These are phyloP conservation scores for Physcomitrium patens DNA, from an alignment of 225 moss, liverwort and hornwort species.

Conservation along the genomic window DNA sequence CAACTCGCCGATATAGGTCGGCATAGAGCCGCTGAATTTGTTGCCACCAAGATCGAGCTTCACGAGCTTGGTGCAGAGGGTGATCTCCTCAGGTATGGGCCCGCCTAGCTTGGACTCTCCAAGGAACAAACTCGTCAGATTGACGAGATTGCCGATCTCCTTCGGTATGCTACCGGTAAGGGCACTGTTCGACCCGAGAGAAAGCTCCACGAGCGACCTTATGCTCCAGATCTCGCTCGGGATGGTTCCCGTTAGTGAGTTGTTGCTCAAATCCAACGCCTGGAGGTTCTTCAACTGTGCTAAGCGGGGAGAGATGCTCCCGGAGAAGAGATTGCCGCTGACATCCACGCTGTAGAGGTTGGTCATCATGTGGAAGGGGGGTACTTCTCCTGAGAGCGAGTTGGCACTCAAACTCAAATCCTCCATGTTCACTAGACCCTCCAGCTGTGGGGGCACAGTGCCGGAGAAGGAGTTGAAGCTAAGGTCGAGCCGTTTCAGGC, in stretches of 20 bases:
- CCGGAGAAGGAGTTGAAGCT: conserved; percentile 59
- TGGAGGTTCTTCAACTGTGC: conserved; percentile 53
- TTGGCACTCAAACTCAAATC: conserved; percentile 48
- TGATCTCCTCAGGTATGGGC: conserved; percentile 62
- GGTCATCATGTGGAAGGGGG: conserved; percentile 44
- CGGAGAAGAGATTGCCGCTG: conserved; percentile 49
- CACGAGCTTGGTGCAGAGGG: conserved; percentile 47
- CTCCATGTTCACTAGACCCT: conserved; percentile 43
- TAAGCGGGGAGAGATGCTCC: conserved; percentile 53
- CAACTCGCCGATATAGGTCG: conserved; percentile 65
- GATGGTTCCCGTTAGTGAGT: conserved; percentile 56
- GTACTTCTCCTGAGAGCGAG: conserved; percentile 44
- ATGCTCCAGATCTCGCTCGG: conserved; percentile 64
- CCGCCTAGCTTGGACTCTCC: conserved; percentile 45
- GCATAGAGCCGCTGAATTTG: conserved; percentile 60
- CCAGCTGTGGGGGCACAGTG: conserved; percentile 45
- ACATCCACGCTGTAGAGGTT: conserved; percentile 39
- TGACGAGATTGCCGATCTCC: conserved; percentile 71
- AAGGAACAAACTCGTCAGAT: conserved; percentile 61
- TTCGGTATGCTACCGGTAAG: conserved; percentile 56
- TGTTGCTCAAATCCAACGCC: conserved; percentile 66
- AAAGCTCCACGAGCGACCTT: conserved; percentile 54
- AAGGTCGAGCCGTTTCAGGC: conserved; percentile 52
- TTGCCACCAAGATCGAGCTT: conserved; percentile 75
- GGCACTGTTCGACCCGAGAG: conserved; percentile 50